These are phyloP conservation scores for Salmacisia buchloeana DNA, from an alignment of 1,284 basidiomycete species.

Conservation along the genomic window DNA sequence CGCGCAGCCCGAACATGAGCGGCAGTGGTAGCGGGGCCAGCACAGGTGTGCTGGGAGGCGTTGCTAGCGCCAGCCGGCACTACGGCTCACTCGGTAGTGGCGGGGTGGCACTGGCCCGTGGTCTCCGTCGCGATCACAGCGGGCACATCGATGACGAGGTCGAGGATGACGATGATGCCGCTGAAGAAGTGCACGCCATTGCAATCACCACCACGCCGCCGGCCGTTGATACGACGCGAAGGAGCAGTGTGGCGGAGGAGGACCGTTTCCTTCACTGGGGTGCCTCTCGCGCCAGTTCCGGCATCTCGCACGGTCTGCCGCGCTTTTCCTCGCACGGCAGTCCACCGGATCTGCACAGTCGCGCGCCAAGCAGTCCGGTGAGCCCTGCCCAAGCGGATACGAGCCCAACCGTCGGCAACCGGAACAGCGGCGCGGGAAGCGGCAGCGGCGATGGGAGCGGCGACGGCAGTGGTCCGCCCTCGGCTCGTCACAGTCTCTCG, in stretches of 20 bases:
- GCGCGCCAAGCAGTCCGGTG: too few relatives aligned
- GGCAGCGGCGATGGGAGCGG: background rate
- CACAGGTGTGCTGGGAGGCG: too few relatives aligned
- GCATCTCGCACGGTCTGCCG: background rate
- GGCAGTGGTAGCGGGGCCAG: too few relatives aligned
- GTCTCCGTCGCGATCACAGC: background rate
- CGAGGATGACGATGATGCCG: background rate
- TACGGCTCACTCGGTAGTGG: background rate
- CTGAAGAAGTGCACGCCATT: background rate
- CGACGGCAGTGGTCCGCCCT: background rate
- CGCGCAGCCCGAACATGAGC: background rate
- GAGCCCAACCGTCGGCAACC: too few relatives aligned
- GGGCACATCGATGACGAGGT: constrained; percentile 1
- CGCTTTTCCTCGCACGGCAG: background rate
- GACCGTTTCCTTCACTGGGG: background rate
- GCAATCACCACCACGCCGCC: too few relatives aligned
- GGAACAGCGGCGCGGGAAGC: background rate
- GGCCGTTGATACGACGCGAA: too few relatives aligned
- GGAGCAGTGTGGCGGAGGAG: too few relatives aligned
- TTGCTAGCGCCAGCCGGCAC: background rate
- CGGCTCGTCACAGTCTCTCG: background rate
- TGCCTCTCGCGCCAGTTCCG: constrained; percentile 1
- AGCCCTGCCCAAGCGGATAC: too few relatives aligned
- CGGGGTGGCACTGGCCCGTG: background rate
- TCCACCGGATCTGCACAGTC: too few relatives aligned